Evolutionary conservation across 2,329 filamentous ascomycete genomes (phyloP).

Genomic region (Penicillium sp.): DNA sequence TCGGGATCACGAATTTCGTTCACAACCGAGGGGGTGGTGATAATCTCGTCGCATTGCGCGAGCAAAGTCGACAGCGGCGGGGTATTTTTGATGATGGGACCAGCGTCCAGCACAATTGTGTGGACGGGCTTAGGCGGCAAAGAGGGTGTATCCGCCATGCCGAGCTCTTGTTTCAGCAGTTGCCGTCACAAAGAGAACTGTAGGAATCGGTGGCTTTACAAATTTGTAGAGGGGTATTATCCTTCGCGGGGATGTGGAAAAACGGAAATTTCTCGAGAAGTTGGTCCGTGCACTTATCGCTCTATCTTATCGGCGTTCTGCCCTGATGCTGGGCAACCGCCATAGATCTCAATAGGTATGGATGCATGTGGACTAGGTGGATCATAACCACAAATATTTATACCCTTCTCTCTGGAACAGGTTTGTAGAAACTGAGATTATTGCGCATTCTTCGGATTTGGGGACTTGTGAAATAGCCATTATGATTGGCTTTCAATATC

Average conservation of each 20-base stretch:
- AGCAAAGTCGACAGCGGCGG: conserved; percentile 81
- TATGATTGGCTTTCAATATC: no score
- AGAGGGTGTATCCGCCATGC: conserved; percentile 22
- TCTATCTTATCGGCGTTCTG: conserved; percentile 39
- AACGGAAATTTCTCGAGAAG: conserved; percentile 32
- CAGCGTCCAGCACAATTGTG: conserved; percentile 84
- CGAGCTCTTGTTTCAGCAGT: conserved; percentile 24
- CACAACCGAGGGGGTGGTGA: conserved; percentile 83
- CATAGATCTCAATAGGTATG: no score
- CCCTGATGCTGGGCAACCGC: no score
- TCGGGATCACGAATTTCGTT: conserved; percentile 83
- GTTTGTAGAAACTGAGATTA: no score
- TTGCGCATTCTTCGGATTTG: no score
- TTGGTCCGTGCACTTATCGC: conserved; percentile 44
- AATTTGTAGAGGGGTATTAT: conserved; percentile 12
- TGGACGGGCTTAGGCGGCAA: conserved; percentile 66
- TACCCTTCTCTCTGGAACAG: no score
- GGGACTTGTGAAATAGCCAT: no score
- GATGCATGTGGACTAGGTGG: no score
- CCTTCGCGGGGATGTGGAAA: conserved; percentile 11
- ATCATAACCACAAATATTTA: no score
- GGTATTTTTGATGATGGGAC: conserved; percentile 91
- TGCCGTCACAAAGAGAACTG: not conserved
- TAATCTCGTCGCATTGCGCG: conserved; percentile 71
- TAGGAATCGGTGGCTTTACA: not conserved